Evolutionary conservation across 306 rosid species (phyloP).

Genomic region (Sphenostylis stenocarpa): DNA sequence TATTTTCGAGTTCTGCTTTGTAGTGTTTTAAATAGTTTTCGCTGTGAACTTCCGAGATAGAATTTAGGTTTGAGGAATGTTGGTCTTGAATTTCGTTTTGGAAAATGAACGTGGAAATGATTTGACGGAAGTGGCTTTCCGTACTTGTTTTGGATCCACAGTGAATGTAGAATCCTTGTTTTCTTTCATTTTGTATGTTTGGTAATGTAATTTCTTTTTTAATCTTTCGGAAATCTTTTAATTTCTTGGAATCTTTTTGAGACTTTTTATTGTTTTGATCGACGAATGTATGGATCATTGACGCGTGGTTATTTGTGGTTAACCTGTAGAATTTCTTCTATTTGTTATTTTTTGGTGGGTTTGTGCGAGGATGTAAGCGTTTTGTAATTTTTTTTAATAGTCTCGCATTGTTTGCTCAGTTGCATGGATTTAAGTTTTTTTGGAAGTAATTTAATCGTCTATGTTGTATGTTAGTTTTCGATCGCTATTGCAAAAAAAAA

Average conservation of each 20-base stretch:
- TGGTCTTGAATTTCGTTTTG: neutral
- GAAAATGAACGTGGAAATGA: neutral
- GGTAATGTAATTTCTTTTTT: neutral
- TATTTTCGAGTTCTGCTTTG: neutral
- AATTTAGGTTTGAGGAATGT: neutral
- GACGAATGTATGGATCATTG: too few relatives aligned
- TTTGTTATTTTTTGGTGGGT: neutral
- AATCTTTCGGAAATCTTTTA: neutral
- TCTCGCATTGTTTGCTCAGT: neutral
- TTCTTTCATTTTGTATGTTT: neutral
- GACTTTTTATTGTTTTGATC: neutral
- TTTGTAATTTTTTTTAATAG: neutral
- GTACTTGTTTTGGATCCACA: constrained; percentile 1
- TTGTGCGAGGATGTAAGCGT: neutral
- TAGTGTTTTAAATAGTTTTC: neutral
- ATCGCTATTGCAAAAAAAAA: neutral
- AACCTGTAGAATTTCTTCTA: neutral
- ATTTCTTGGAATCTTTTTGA: neutral
- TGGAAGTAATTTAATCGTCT: neutral
- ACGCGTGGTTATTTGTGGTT: neutral
- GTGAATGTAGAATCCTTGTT: neutral
- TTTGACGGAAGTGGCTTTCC: neutral
- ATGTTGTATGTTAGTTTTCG: neutral
- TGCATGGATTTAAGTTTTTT: neutral
- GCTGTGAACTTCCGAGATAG: neutral